A percentile compares a stretch with the other conserved stretches of the same genome.
Conservation (phyloP, 495 filamentous ascomycete genomes). For the Jackrogersella multiformis region DNA sequence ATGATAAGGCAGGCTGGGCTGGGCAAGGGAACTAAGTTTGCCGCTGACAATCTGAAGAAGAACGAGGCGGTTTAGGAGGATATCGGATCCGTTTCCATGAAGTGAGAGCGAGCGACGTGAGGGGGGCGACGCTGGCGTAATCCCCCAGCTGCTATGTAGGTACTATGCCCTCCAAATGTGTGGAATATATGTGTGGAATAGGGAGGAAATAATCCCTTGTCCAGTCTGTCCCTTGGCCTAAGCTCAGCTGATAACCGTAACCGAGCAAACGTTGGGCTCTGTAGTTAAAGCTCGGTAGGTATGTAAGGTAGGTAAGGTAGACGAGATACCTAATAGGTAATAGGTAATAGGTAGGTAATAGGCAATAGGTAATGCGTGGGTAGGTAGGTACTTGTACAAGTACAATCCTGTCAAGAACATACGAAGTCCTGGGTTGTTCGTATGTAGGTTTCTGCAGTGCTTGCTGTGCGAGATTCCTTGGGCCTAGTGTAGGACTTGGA, state of each 20-base stretch:
- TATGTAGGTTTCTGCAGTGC: constrained; percentile 18
- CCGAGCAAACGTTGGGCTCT: neutral
- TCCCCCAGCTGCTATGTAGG: neutral
- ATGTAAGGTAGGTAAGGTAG: neutral
- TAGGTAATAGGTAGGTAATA: neutral
- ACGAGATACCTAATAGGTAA: neutral
- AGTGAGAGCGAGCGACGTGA: constrained; percentile 11
- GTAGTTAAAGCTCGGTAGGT: neutral
- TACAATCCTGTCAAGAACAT: constrained; percentile 20
- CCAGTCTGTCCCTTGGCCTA: constrained; percentile 7
- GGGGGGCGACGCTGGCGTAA: neutral
- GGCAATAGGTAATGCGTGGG: neutral
- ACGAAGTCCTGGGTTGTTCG: constrained; percentile 12
- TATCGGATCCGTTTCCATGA: constrained; percentile 11
- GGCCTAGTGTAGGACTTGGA: constrained; percentile 30
- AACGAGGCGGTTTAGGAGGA: neutral
- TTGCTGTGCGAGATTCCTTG: constrained; percentile 24
- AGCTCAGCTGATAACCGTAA: constrained; percentile 11
- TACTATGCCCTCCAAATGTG: constrained; percentile 2
- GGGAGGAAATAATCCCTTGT: constrained; percentile 14
- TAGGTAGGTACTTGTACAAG: constrained; percentile 19
- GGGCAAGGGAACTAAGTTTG: constrained; percentile 14
- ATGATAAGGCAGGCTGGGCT: constrained; percentile 16
- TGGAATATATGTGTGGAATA: neutral
- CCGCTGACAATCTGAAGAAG: constrained; percentile 30